Evolutionary conservation across 148 eudicot genomes (phyloP).

Genomic region (Tetragonia tetragonoides): DNA sequence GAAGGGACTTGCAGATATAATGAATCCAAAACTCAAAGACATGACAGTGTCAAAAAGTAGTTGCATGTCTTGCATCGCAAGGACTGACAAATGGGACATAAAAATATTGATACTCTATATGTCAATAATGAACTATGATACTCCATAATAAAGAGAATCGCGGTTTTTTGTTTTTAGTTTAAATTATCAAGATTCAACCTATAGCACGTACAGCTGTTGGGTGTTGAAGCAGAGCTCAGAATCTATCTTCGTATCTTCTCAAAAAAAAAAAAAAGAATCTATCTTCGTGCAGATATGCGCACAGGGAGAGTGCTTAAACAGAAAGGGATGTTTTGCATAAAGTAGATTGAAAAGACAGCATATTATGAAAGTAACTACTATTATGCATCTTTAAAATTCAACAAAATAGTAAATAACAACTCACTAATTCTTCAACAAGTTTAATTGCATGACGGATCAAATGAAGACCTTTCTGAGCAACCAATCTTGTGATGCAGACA

Average conservation of each 20-base stretch:
- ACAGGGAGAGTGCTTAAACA: neutral
- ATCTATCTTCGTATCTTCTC: neutral
- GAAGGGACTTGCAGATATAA: neutral
- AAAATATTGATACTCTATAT: neutral
- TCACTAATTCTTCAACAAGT: constrained; percentile 64
- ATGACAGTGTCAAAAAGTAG: neutral
- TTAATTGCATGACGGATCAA: constrained; percentile 73
- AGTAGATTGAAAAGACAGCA: neutral
- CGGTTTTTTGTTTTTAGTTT: too few species aligned
- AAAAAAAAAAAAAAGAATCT: too few species aligned
- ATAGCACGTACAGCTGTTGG: neutral
- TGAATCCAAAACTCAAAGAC: neutral
- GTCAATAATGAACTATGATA: too few species aligned
- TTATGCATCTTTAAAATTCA: neutral
- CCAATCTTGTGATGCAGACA: constrained; percentile 83
- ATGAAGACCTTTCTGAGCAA: constrained; percentile 94
- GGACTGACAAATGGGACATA: neutral
- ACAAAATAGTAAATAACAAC: constrained; percentile 17
- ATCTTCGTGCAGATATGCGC: neutral
- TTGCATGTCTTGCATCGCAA: neutral
- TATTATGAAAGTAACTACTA: neutral
- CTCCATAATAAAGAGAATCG: too few species aligned
- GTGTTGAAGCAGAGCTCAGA: neutral
- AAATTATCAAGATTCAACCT: too few species aligned
- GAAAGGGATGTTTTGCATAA: neutral